These are phyloP conservation scores for Glycine tomentella DNA, from an alignment of 306 rosid species.

Conservation along the genomic window DNA sequence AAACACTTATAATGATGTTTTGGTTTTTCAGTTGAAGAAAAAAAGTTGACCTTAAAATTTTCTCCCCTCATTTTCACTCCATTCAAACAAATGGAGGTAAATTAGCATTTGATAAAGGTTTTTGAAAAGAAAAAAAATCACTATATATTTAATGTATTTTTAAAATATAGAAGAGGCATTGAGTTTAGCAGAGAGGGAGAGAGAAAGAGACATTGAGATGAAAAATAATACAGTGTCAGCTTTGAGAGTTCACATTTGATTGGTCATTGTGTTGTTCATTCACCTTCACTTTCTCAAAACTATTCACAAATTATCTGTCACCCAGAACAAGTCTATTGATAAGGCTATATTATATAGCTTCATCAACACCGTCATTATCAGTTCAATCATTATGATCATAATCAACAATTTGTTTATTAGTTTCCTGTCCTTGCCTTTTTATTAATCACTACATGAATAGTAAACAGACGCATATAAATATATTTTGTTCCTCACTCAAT, in stretches of 20 bases:
- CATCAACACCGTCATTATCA: constrained; percentile 61
- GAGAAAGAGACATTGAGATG: too few relatives aligned
- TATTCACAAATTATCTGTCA: constrained; percentile 54
- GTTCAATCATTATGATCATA: constrained; percentile 56
- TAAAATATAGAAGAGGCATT: too few relatives aligned
- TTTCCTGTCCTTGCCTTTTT: constrained; percentile 33
- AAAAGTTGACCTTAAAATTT: not conserved
- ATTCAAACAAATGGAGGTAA: not conserved
- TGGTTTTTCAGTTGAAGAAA: too few relatives aligned
- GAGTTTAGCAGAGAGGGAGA: too few relatives aligned
- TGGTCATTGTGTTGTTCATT: constrained; percentile 17
- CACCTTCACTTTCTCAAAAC: constrained; percentile 42
- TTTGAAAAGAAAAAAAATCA: not conserved
- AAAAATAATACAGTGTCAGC: too few relatives aligned
- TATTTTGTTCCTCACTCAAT: constrained; percentile 33
- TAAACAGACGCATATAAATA: not conserved
- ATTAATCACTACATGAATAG: not conserved
- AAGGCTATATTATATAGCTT: constrained; percentile 34
- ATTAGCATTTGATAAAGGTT: not conserved
- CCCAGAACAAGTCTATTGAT: constrained; percentile 56
- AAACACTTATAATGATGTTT: too few relatives aligned
- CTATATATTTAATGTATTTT: not conserved
- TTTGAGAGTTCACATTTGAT: not conserved
- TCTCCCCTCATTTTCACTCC: not conserved
- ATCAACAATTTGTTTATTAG: constrained; percentile 40